Conservation (phyloP, 2,329 filamentous ascomycete genomes). For the Aspergillus costaricaensis region DNA sequence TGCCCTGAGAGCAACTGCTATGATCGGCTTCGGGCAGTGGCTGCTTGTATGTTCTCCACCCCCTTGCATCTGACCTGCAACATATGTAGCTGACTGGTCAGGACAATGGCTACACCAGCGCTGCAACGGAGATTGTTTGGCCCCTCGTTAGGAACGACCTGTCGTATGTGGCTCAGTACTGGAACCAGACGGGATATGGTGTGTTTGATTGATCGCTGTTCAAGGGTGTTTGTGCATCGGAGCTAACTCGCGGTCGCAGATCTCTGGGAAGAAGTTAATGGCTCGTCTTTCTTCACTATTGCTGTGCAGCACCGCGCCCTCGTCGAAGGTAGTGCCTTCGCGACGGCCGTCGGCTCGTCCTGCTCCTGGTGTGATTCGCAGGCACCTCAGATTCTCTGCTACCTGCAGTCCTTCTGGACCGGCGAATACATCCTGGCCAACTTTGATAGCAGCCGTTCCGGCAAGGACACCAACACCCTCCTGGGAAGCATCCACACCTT, state of each 20-base stretch:
- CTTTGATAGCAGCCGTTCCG: slow-evolving; percentile 62
- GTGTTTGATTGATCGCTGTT: background rate
- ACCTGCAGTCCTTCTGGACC: slow-evolving; percentile 74
- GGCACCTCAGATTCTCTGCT: slow-evolving; percentile 72
- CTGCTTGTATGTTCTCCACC: slow-evolving; percentile 50
- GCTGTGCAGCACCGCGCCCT: slow-evolving; percentile 67
- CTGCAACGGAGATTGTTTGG: slow-evolving; percentile 63
- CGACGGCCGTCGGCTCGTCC: slow-evolving; percentile 61
- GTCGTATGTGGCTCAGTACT: slow-evolving; percentile 60
- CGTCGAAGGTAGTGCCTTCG: slow-evolving; percentile 63
- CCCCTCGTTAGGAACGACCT: slow-evolving; percentile 76
- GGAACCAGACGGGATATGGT: slow-evolving; percentile 62
- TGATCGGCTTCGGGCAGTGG: slow-evolving; percentile 73
- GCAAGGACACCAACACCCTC: slow-evolving; percentile 72
- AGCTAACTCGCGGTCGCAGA: slow-evolving; percentile 40
- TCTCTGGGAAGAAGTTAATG: slow-evolving; percentile 79
- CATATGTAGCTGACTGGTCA: slow-evolving; percentile 13
- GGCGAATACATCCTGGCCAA: slow-evolving; percentile 66
- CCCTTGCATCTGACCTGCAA: background rate
- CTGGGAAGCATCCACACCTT: slow-evolving; percentile 50
- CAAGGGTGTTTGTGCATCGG: background rate
- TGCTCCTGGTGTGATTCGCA: slow-evolving; percentile 64
- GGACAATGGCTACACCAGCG: slow-evolving; percentile 58
- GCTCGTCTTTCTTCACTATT: slow-evolving; percentile 78
- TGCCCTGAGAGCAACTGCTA: slow-evolving; percentile 70